Conservation (phyloP, 1,284 basidiomycete species). For the Trametes hirsuta region DNA sequence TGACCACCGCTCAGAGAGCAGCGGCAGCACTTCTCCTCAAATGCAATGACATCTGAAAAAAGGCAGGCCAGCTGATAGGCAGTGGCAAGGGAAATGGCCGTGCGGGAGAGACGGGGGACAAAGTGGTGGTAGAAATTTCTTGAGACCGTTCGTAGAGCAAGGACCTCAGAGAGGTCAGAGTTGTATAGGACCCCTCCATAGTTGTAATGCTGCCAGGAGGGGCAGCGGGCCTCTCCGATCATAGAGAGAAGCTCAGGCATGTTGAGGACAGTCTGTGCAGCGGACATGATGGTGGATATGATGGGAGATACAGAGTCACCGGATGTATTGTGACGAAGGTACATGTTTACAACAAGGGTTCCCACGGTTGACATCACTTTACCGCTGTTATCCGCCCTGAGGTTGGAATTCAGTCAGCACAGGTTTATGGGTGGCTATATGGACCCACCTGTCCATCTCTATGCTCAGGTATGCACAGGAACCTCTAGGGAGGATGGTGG, state of each 20-base stretch:
- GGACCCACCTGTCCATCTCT: too few relatives aligned
- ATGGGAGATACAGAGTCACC: neutral
- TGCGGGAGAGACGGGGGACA: neutral
- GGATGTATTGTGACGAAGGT: neutral
- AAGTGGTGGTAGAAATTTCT: neutral
- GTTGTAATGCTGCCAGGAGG: neutral
- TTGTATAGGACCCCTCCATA: neutral
- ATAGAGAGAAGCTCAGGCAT: neutral
- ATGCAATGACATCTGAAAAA: neutral
- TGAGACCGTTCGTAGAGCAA: neutral
- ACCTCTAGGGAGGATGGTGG: too few relatives aligned
- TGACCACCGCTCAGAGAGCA: neutral
- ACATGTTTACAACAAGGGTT: neutral
- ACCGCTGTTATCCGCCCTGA: too few relatives aligned
- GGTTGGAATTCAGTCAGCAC: too few relatives aligned
- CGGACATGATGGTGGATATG: neutral
- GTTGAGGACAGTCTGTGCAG: neutral
- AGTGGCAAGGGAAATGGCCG: neutral
- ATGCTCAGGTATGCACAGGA: too few relatives aligned
- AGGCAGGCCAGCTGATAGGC: neutral
- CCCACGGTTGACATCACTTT: neutral
- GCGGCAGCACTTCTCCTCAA: too few relatives aligned
- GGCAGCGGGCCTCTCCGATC: neutral
- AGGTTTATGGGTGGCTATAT: too few relatives aligned
- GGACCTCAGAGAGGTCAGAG: neutral